A percentile compares a stretch with the other conserved stretches of the same genome.
Conservation (phyloP, 108 stramenopile genomes). For the Cyclotella choctawhatcheeana region DNA sequence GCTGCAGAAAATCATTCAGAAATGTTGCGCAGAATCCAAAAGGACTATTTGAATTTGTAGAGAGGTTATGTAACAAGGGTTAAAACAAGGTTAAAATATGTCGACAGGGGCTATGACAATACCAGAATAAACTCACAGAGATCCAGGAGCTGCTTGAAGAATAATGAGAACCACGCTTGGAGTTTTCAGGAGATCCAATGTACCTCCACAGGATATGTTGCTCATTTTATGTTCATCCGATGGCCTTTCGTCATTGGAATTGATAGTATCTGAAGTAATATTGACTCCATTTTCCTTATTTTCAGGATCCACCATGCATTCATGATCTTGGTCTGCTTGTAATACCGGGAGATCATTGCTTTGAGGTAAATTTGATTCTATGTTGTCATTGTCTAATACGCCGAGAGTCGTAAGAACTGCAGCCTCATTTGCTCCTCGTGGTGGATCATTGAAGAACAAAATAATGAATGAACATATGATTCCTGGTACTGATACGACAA, state of each 20-base stretch:
- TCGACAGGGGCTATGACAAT: background rate
- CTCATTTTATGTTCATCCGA: background rate
- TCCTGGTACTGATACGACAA: slow-evolving; percentile 57
- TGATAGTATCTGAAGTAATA: slow-evolving; percentile 3
- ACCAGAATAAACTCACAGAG: slow-evolving; percentile 16
- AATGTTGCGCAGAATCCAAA: slow-evolving; percentile 59
- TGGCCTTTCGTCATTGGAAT: background rate
- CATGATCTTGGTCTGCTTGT: too few species aligned
- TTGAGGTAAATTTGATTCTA: slow-evolving; percentile 9
- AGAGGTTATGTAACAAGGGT: background rate
- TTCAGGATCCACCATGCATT: background rate
- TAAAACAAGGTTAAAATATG: background rate
- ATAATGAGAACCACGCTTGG: slow-evolving; percentile 53
- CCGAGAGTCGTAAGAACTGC: too few species aligned
- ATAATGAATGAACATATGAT: slow-evolving; percentile 47
- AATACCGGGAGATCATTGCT: background rate
- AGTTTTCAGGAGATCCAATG: slow-evolving; percentile 40
- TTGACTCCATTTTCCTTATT: background rate
- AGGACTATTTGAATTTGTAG: slow-evolving; percentile 32
- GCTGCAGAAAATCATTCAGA: slow-evolving; percentile 57
- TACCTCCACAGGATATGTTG: slow-evolving; percentile 36
- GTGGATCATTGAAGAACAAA: slow-evolving; percentile 45
- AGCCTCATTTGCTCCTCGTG: slow-evolving; percentile 46
- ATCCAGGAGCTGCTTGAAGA: slow-evolving; percentile 58
- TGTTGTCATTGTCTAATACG: slow-evolving; percentile 6